A percentile compares a stretch with the other conserved stretches of the same genome.
These are phyloP conservation scores for Iberis pinnata DNA, from an alignment of 345 rosid genomes.

Conservation along the genomic window DNA sequence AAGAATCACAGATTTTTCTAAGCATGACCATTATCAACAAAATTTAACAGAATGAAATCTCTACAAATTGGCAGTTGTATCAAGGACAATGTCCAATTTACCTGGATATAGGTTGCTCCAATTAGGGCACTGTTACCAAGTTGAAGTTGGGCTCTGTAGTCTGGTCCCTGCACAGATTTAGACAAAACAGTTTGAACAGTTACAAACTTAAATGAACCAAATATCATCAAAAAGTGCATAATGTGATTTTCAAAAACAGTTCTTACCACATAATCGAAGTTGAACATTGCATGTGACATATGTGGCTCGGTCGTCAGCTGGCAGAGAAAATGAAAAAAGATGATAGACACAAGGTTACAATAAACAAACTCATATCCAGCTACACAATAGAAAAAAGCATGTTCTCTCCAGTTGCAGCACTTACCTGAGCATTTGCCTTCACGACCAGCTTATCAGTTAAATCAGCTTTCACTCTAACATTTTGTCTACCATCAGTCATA, in stretches of 20 bases:
- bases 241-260: neutral
- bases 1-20: neutral
- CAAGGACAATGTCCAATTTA: constrained; percentile 23
- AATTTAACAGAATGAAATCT: too few species aligned
- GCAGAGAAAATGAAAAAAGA: constrained; percentile 21
- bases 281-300: constrained; percentile 76
- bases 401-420: neutral
- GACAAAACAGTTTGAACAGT: neutral
- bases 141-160: constrained; percentile 80
- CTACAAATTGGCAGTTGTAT: too few species aligned
- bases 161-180: constrained; percentile 49
- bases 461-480: constrained; percentile 85
- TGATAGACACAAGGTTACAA: constrained; percentile 1
- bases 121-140: constrained; percentile 72
- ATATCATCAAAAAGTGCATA: constrained; percentile 2
- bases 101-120: constrained; percentile 97
- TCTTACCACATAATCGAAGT: constrained; percentile 87
- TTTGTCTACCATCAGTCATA: constrained; percentile 81
- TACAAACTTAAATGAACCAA: constrained; percentile 2
- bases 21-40: constrained; percentile 13
- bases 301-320: constrained; percentile 85
- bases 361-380: neutral
- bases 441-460: constrained; percentile 61
- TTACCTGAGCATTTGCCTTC: constrained; percentile 88
- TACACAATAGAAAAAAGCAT: neutral